Evolutionary conservation across 2,329 filamentous ascomycete genomes (phyloP), one percentile per base, ranked within the genome.

Genomic region (Botrytis fragariae): DNA sequence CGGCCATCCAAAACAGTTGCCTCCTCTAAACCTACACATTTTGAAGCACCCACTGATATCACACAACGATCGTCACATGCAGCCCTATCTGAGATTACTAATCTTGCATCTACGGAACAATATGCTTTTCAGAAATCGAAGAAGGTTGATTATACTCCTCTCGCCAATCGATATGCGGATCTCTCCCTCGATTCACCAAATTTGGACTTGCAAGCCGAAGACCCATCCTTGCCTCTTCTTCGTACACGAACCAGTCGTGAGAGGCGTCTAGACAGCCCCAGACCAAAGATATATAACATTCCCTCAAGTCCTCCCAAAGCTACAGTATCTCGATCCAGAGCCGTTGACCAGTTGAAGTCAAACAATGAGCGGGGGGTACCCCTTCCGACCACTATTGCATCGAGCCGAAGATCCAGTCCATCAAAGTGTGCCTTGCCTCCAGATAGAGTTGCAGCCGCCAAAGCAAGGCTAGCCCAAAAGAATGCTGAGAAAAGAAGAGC

Each of bases 371-470:
- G 74, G 54, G 37, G 42, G 35, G 68, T 54, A 44, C 59, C 64
- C 29, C 72, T 57, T 35, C 72, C 72, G 29, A 64, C 37, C 9
- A 73, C 72, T 59, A 62, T 74, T 35, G 67, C 72, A 32, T 75
- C 78, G n/a, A 78, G 75, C 59, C 72, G 75, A 51, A 59, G 75
- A 22, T 73, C 75, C 25, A 77, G 74, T 68, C 70, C 78, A 16
- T 77, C 74, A 68, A 78, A 76, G 57, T 70, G 62, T 45, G 73
- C 74, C 14, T 74, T 82, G 22, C 78, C 79, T 42, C 80, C 81
- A 42, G 81, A 81, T 35, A 78, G 81, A 71, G 77, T 76, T 59
- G 81, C 80, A 44, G 81, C 81, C 48, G 81, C 81, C 16, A 80
- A 77, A 71, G 80, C 80, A 54, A 77, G 81, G 67, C 72, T 81